Percentiles rank a stretch among this genome's conserved stretches.
These are phyloP conservation scores for Pichia sp. DNA, from an alignment of 1,139 yeast species.

Conservation along the genomic window DNA sequence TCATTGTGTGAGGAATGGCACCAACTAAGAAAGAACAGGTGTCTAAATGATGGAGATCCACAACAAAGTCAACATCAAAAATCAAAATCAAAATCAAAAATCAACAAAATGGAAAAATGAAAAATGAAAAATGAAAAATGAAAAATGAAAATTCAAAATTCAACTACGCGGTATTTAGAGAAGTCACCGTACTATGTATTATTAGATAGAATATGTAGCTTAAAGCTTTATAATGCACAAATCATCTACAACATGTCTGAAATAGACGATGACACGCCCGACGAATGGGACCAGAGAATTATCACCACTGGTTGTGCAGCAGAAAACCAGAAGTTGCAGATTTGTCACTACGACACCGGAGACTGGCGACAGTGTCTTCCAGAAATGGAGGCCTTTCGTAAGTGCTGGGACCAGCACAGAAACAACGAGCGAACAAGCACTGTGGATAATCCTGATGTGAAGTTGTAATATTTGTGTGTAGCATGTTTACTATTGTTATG, in stretches of 20 bases:
- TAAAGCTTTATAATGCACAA: too few species aligned
- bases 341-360: slow-evolving; percentile 74
- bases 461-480: not conserved
- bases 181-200: too few species aligned
- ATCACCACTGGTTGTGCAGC: slow-evolving; percentile 68
- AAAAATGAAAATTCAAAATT: not conserved
- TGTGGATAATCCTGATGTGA: slow-evolving; percentile 31
- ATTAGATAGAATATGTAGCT: too few species aligned
- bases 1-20: slow-evolving; percentile 49
- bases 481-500: not conserved
- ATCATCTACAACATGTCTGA: not conserved
- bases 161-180: too few species aligned
- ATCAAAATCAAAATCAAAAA: not conserved
- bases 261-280: slow-evolving; percentile 45
- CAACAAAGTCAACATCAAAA: not conserved
- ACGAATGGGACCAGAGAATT: slow-evolving; percentile 70
- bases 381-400: slow-evolving; percentile 62
- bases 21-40: not conserved
- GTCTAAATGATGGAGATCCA: not conserved
- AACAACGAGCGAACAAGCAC: slow-evolving; percentile 52
- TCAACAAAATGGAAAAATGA: not conserved
- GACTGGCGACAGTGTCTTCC: slow-evolving; percentile 70
- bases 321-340: slow-evolving; percentile 58
- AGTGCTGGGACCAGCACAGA: slow-evolving; percentile 59
- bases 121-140: not conserved